Conservation (phyloP, 371 early-diverging fungal species). For the Mortierella sp. region DNA sequence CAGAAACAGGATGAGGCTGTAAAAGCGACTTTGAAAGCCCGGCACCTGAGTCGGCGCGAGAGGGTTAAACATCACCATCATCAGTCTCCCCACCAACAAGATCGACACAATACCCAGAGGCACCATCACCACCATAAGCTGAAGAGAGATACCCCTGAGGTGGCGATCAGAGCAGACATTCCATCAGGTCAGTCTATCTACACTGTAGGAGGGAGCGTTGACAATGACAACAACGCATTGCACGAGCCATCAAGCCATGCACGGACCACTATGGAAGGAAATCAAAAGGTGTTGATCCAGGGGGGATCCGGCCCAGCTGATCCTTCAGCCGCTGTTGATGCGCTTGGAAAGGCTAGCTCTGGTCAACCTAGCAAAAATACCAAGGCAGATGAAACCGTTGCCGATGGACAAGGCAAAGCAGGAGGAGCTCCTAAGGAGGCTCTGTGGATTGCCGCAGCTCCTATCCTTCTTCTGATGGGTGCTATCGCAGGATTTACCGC, state of each 20-base stretch:
- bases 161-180: slow-evolving; percentile 17
- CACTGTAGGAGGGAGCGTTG: slow-evolving; percentile 5
- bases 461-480: slow-evolving; percentile 41
- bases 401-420: neutral
- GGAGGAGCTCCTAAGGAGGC: slow-evolving; percentile 11
- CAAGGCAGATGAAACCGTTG: neutral
- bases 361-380: slow-evolving; percentile 16
- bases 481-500: slow-evolving; percentile 44
- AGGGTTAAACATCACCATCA: slow-evolving; percentile 36
- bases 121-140: slow-evolving; percentile 12
- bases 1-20: neutral
- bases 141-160: slow-evolving; percentile 7
- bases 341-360: slow-evolving; percentile 23
- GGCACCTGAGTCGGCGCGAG: slow-evolving; percentile 28
- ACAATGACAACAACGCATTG: neutral
- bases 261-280: slow-evolving; percentile 1
- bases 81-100: slow-evolving; percentile 6
- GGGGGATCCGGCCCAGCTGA: slow-evolving; percentile 7
- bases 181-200: slow-evolving; percentile 17
- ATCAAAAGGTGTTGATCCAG: slow-evolving; percentile 23
- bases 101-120: neutral
- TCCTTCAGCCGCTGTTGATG: slow-evolving; percentile 8
- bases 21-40: slow-evolving; percentile 11
- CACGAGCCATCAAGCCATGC: slow-evolving; percentile 16
- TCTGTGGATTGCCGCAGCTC: slow-evolving; percentile 29